Evolutionary conservation across 805 yeast genomes (phyloP).

Genomic region (Maudiozyma saulgeensis): DNA sequence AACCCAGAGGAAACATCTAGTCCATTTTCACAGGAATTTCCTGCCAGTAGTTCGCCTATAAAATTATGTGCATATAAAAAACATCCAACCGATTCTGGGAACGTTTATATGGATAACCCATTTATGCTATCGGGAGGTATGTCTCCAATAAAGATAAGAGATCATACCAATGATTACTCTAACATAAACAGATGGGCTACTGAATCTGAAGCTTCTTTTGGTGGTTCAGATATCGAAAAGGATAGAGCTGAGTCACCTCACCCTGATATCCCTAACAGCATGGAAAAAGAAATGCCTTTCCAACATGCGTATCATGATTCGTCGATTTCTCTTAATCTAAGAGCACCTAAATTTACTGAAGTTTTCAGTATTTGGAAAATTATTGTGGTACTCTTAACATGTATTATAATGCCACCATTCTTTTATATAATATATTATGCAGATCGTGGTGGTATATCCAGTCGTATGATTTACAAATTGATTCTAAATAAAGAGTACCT

Average conservation of each 20-base stretch:
- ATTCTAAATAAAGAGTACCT: conserved; percentile 16
- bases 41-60: too few relatives aligned
- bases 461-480: conserved; percentile 14
- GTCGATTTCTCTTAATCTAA: conserved; percentile 11
- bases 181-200: background rate
- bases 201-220: background rate
- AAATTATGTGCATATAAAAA: too few relatives aligned
- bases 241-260: background rate
- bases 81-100: too few relatives aligned
- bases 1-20: too few relatives aligned
- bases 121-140: too few relatives aligned
- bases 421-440: conserved; percentile 21
- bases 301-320: conserved; percentile 19
- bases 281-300: conserved; percentile 8
- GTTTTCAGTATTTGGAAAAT: conserved; percentile 17
- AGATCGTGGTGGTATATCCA: conserved; percentile 11
- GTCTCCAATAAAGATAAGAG: too few relatives aligned
- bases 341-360: conserved; percentile 6
- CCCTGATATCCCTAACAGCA: background rate
- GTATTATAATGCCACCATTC: conserved; percentile 20
- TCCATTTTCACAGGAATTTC: too few relatives aligned
- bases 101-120: too few relatives aligned
- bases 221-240: background rate
- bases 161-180: too few relatives aligned
- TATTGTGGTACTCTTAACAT: conserved; percentile 7